These are phyloP conservation scores for Termitomyces sp. DNA, from an alignment of 768 basidiomycete genomes.

Conservation along the genomic window DNA sequence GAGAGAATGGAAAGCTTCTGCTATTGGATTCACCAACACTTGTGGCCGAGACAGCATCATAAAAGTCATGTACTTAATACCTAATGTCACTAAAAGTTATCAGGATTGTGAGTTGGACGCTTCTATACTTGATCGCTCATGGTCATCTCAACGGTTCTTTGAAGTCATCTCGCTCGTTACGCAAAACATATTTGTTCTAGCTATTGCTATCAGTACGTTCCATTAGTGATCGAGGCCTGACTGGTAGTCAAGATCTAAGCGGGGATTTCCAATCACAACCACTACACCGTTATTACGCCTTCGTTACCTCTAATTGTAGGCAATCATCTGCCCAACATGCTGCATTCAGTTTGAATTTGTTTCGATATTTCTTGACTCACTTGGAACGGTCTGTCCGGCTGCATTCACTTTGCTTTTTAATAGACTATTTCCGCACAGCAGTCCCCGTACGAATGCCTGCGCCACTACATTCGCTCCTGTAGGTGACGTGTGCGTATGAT, in stretches of 20 bases:
- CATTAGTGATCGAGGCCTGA: not conserved
- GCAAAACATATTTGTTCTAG: slow-evolving; percentile 8
- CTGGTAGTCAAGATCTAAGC: not conserved
- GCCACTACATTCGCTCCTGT: slow-evolving; percentile 43
- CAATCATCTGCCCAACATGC: not conserved
- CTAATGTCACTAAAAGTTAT: slow-evolving; percentile 10
- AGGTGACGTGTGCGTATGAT: slow-evolving; percentile 41
- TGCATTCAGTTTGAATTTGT: not conserved
- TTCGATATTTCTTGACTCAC: not conserved
- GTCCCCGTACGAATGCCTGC: slow-evolving; percentile 39
- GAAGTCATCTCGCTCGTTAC: slow-evolving; percentile 3
- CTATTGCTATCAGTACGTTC: not conserved
- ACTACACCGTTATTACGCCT: not conserved
- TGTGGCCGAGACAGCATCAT: not conserved
- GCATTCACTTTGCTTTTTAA: slow-evolving; percentile 18
- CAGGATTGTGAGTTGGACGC: slow-evolving; percentile 12
- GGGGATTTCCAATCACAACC: not conserved
- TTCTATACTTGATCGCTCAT: slow-evolving; percentile 2
- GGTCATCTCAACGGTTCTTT: slow-evolving; percentile 10
- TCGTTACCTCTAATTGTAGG: not conserved
- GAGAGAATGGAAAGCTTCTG: slow-evolving; percentile 30
- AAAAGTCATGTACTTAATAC: slow-evolving; percentile 6
- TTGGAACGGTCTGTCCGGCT: not conserved
- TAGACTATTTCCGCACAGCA: slow-evolving; percentile 32
- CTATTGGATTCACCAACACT: slow-evolving; percentile 5